Base-by-base conservation (phyloP, 1,284 basidiomycete species). In the Sanghuangporus baumii region DNA sequence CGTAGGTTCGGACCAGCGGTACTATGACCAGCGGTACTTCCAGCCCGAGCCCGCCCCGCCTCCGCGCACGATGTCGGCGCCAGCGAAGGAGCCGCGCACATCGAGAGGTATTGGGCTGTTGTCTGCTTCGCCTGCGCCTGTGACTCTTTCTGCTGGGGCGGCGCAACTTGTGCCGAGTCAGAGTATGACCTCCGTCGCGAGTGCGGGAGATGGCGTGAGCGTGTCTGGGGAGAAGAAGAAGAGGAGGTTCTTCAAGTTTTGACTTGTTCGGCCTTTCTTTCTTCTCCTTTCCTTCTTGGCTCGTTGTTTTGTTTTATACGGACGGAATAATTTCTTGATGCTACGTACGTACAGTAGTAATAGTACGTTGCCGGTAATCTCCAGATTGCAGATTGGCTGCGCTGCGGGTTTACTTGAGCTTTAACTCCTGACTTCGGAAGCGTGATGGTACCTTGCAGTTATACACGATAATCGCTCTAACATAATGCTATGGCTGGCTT, bases 11-110 rank as follows among this genome's bases (percentile, higher is more conserved):
- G 85, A 79, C 74, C 92, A 86, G 76, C 87, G 83, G 58, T 86
- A 81, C 71, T 93, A 87, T 71, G 90, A 95, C 71, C 86, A 91
- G 73, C 83, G 84, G 72, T 92, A 90, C 74, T 88, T 79, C 72
- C 85, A 80, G 31, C 76, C 82, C 62, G 81, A 83, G 18, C 79
- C 81, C 34, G 81, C 81, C 20, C 73, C 72, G 51, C 76, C 76
- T 43, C 74, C 78, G 12, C 66, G 78, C 58, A 70, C 76, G 46
- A 68, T 75, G 34, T 70, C 74, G 9, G 68, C 76, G 57, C 62
- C 75, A 11, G 37, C 55, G 9, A 47, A 50, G 11, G 63, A 59
- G 14, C 23, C 26, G 41, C 51, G 59, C 40, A 48, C 16, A 2
- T 3, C 18, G 34, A n/a, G 16, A n/a, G 41, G n/a, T 40, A 50